Evolutionary conservation across 768 basidiomycete genomes (phyloP), one percentile per base, ranked within the genome.

Genomic region (Agrocybe chaxingu): DNA sequence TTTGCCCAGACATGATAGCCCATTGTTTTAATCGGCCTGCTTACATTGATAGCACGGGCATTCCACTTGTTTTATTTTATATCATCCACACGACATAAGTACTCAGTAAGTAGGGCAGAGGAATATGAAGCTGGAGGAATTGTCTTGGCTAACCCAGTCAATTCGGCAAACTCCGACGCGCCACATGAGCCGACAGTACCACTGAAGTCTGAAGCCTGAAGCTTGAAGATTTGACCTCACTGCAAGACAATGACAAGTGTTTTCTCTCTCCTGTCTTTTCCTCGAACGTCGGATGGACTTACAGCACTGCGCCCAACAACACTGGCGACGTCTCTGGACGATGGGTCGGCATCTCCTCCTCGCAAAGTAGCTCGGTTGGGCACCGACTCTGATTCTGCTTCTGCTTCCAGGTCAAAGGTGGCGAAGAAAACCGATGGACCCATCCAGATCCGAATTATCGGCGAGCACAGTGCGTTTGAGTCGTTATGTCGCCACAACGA

Each of bases 361-460:
- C 78, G 76, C 67, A 89, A 90, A 74, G 80, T 79, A 51, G 76
- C 84, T 54, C 83, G 85, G 55, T 70, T 85, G 67, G 78, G 77
- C 55, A 70, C 71, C 59, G 83, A 86, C 73, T 81, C 78, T 67
- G 85, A 88, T 70, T 77, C 83, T 58, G 78, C 78, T 57, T 81
- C 83, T 65, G 80, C 83, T 58, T 81, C 75, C 66, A 81, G 87
- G 62, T 74, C 73, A 36, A 70, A 64, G 57, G 62, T 33, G 18
- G 42, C 34, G 40, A 61, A 62, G 58, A 62, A 35, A 63, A 61
- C 57, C 24, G 60, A 53, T 11, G 76, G 72, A 1, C 71, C 80
- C n/a, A 56, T 77, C 34, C 72, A 63, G 47, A 73, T 87, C 34
- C 66, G 67, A 29, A 63, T 89, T 32, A 62, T 73, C 24, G 77